Evolutionary conservation across 768 basidiomycete species (phyloP).

Genomic region (Mycena capillaripes): DNA sequence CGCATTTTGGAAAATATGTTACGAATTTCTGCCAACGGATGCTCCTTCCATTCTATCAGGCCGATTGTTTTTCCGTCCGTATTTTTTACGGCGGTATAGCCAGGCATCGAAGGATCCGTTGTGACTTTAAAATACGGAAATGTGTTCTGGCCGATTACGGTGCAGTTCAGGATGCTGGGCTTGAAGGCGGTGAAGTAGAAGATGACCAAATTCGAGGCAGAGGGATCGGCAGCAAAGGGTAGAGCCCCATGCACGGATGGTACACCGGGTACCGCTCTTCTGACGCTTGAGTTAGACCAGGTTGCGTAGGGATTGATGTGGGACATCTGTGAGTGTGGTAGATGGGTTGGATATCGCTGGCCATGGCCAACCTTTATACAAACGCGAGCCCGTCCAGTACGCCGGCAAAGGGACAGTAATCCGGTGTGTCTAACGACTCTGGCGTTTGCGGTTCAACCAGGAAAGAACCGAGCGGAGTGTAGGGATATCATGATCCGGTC

Average conservation of each 20-base stretch:
- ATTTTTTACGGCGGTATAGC: slow-evolving; percentile 40
- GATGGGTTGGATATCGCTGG: too few species aligned
- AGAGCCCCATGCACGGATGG: slow-evolving; percentile 62
- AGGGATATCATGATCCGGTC: too few species aligned
- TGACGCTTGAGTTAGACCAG: slow-evolving; percentile 9
- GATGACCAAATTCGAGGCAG: slow-evolving; percentile 41
- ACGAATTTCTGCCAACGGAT: slow-evolving; percentile 48
- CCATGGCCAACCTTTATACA: too few species aligned
- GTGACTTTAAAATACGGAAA: slow-evolving; percentile 51
- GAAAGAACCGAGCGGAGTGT: too few species aligned
- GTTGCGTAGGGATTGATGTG: slow-evolving; percentile 25
- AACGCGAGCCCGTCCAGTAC: too few species aligned
- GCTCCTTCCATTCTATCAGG: slow-evolving; percentile 53
- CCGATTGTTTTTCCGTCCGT: slow-evolving; percentile 49
- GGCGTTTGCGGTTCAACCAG: too few species aligned
- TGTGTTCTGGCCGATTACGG: slow-evolving; percentile 43
- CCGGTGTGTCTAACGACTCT: too few species aligned
- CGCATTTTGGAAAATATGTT: slow-evolving; percentile 46
- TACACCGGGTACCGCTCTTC: slow-evolving; percentile 4
- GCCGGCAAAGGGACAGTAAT: too few species aligned
- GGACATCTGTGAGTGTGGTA: neutral
- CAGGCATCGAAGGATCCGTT: slow-evolving; percentile 47
- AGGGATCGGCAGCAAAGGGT: slow-evolving; percentile 46
- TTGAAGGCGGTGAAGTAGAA: slow-evolving; percentile 54
- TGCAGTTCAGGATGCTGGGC: slow-evolving; percentile 32